Base-by-base conservation (phyloP, 192 early-diverging fungal genomes). In the Radiomyces spectabilis region DNA sequence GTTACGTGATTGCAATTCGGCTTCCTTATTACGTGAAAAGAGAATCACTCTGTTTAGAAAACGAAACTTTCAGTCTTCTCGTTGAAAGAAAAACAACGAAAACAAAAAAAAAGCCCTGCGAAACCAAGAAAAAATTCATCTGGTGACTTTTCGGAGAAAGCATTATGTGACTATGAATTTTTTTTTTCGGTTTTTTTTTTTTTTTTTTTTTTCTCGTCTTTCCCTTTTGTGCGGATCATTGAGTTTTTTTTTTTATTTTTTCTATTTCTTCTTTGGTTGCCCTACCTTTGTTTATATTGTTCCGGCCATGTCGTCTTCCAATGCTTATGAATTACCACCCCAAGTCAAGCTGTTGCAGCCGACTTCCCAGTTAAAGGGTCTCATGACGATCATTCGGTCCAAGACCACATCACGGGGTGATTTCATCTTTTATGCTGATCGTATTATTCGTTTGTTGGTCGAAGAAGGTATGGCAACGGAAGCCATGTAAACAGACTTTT, bases 401-500 rank as follows among this genome's bases (percentile, higher is more conserved):
- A 78, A 82, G 39, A 55, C 81, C 43, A 93, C 94, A 0, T 63
- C 72, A 59, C 83, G 94, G 24, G 79, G 80, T 33, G 94, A 97
- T 70, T 97, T 97, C 73, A 91, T 97, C 48, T 97, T 97, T 74
- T 91, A 92, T 71, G 82, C 89, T 19, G 87, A 91, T 70, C 79
- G 89, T 37, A 81, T 91, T 41, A 91, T 87, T 59, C 82, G 94
- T 15, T 81, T 91, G 12, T 73, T 97, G 22, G 88, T 97, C 30
- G 94, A 97, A 68, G 94, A 93, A 78, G 88, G 81, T 80, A 75
- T 9, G 15, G 15, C 7, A 37, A 15, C 35, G 8, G 15, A 37
- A 37, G 15, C 35, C 55, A 19, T 15, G 56, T 25, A 9, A 6
- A 19, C 15, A 8, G 16, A 2, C 30, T 4, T 62, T 51, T 60